A percentile compares a stretch with the other conserved stretches of the same genome.
Conservation (phyloP, 805 yeast species). For the Schwanniomyces yamadae region DNA sequence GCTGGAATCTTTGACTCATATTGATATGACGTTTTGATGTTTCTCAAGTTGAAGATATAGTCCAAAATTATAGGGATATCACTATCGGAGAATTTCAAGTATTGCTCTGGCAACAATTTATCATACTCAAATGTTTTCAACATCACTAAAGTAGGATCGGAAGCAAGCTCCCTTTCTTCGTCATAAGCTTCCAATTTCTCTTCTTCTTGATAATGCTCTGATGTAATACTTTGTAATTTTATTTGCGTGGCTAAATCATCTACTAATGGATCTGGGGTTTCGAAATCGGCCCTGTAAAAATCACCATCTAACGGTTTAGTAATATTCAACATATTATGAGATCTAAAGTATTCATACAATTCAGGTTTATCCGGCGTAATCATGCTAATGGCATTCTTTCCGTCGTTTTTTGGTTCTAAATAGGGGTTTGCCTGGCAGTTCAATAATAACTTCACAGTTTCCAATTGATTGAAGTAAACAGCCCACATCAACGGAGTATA, state of each 20-base stretch:
- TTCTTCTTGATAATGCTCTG: conserved; percentile 12
- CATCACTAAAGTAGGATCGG: conserved; percentile 27
- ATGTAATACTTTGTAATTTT: conserved; percentile 31
- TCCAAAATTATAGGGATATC: conserved; percentile 52
- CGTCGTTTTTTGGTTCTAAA: conserved; percentile 27
- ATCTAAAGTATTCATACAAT: conserved; percentile 57
- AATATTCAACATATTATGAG: conserved; percentile 41
- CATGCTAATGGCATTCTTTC: conserved; percentile 56
- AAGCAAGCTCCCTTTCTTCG: conserved; percentile 30
- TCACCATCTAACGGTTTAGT: conserved; percentile 17
- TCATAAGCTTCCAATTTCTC: conserved; percentile 16
- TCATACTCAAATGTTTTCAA: conserved; percentile 54
- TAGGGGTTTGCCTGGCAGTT: conserved; percentile 65
- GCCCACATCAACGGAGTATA: conserved; percentile 89
- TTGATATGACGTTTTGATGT: conserved; percentile 33
- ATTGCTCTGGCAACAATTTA: conserved; percentile 56
- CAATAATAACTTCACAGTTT: conserved; percentile 55
- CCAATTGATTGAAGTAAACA: conserved; percentile 56
- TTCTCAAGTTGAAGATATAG: conserved; percentile 46
- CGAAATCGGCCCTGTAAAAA: conserved; percentile 13
- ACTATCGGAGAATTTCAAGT: conserved; percentile 57
- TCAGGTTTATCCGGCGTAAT: conserved; percentile 51
- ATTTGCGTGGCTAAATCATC: conserved; percentile 36
- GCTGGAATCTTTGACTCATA: conserved; percentile 63
- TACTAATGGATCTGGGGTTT: conserved; percentile 23